phyloP scores from a whole-genome alignment of 805 yeast species.

The Tetrapisispora arboricola region DNA sequence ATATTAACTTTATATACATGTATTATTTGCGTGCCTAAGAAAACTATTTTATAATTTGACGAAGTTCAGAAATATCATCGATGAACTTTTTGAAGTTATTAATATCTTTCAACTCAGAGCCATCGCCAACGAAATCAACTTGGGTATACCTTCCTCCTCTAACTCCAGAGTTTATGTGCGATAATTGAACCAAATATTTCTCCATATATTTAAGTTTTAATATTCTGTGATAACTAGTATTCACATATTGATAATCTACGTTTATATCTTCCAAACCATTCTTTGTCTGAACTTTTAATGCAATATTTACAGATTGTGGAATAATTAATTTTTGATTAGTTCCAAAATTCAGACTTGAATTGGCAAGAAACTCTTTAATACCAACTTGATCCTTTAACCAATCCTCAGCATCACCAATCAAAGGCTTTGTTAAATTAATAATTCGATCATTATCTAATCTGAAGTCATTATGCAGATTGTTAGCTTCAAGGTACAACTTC shows the following conservation, averaged over 20 bases:
- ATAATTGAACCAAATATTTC: constrained; percentile 24
- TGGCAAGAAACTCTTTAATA: constrained; percentile 30
- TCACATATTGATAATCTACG: constrained; percentile 16
- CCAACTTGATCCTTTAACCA: constrained; percentile 36
- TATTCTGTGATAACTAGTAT: constrained; percentile 17
- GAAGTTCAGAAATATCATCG: constrained; percentile 9
- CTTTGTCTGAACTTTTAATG: constrained; percentile 6
- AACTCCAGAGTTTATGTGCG: constrained; percentile 22
- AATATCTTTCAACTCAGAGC: constrained; percentile 5
- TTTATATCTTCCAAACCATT: constrained; percentile 2
- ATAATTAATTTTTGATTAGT: constrained; percentile 8
- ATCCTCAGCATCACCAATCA: constrained; percentile 13
- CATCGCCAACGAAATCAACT: constrained; percentile 22
- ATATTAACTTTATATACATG: constrained; percentile 1
- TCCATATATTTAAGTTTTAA: constrained; percentile 20
- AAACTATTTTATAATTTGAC: background rate
- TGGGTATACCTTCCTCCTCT: constrained; percentile 21
- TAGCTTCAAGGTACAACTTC: constrained; percentile 16
- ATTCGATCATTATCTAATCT: constrained; percentile 14
- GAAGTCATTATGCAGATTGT: constrained; percentile 19
- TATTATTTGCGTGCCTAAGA: background rate
- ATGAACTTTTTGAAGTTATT: constrained; percentile 12
- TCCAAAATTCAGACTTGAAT: constrained; percentile 11
- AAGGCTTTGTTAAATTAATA: constrained; percentile 9
- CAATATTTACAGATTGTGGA: constrained; percentile 7